Evolutionary conservation across 2,329 filamentous ascomycete genomes (phyloP).

Genomic region (Fusarium subtropicale): DNA sequence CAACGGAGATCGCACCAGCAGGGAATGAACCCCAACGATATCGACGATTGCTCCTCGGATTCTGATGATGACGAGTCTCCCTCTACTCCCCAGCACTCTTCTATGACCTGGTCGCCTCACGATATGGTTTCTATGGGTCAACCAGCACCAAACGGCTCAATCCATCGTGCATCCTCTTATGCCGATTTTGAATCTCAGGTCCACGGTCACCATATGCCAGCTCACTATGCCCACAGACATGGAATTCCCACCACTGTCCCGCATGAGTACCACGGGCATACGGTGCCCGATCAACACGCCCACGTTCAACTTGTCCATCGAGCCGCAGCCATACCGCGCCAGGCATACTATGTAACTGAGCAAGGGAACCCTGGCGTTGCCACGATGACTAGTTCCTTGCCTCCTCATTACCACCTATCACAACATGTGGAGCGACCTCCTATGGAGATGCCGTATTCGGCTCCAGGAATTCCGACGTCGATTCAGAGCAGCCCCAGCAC

Average conservation of each 20-base stretch:
- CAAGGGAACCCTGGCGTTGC: slow-evolving; percentile 71
- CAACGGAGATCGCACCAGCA: slow-evolving; percentile 71
- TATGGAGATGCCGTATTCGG: slow-evolving; percentile 64
- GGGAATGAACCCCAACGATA: slow-evolving; percentile 66
- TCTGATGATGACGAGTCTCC: slow-evolving; percentile 70
- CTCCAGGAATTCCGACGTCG: slow-evolving; percentile 60
- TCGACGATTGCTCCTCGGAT: slow-evolving; percentile 66
- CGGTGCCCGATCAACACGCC: slow-evolving; percentile 59
- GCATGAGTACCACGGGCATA: slow-evolving; percentile 58
- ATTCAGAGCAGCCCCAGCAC: slow-evolving; percentile 69
- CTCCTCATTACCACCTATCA: slow-evolving; percentile 65
- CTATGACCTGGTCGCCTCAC: slow-evolving; percentile 64
- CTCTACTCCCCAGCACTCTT: slow-evolving; percentile 66
- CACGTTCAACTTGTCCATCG: slow-evolving; percentile 62
- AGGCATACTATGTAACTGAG: slow-evolving; percentile 69
- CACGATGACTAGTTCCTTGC: slow-evolving; percentile 66
- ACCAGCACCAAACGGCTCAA: slow-evolving; percentile 51
- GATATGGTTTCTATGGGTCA: slow-evolving; percentile 56
- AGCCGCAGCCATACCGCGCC: slow-evolving; percentile 60
- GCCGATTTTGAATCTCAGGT: slow-evolving; percentile 66
- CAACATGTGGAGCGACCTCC: slow-evolving; percentile 59
- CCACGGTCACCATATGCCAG: slow-evolving; percentile 52
- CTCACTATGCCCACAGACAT: slow-evolving; percentile 60
- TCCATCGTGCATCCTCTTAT: slow-evolving; percentile 67
- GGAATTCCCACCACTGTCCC: slow-evolving; percentile 56